Evolutionary conservation across 768 basidiomycete species (phyloP).

Genomic region (Exidia glandulosa): DNA sequence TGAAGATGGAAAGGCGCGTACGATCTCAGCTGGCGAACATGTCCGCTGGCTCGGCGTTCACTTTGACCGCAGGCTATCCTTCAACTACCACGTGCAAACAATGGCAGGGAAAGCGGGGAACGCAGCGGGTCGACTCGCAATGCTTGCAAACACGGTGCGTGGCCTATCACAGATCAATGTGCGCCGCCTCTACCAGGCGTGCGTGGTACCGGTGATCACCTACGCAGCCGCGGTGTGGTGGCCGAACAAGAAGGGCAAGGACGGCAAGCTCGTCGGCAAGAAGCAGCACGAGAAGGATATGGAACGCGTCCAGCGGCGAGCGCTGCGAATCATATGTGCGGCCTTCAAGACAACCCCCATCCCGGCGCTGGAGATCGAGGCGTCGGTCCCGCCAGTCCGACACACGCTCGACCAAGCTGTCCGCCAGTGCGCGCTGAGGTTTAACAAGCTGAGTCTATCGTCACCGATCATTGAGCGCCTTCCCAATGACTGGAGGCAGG

Average conservation of each 20-base stretch:
- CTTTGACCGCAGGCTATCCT: slow-evolving; percentile 23
- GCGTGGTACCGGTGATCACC: slow-evolving; percentile 22
- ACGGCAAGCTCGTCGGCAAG: slow-evolving; percentile 4
- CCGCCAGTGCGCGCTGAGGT: not conserved
- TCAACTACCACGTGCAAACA: slow-evolving; percentile 20
- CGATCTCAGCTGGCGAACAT: not conserved
- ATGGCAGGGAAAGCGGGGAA: slow-evolving; percentile 15
- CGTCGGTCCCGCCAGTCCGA: slow-evolving; percentile 20
- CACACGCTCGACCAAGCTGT: slow-evolving; percentile 2
- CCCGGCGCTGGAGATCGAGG: slow-evolving; percentile 22
- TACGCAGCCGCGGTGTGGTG: slow-evolving; percentile 26
- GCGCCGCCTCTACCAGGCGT: slow-evolving; percentile 17
- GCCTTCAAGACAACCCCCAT: slow-evolving; percentile 24
- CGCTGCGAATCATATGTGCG: slow-evolving; percentile 21
- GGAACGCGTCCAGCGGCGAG: slow-evolving; percentile 18
- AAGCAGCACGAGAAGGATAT: slow-evolving; percentile 14
- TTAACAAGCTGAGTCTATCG: slow-evolving; percentile 1
- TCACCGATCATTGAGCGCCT: slow-evolving; percentile 4
- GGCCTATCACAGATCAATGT: slow-evolving; percentile 22
- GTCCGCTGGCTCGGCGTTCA: slow-evolving; percentile 23
- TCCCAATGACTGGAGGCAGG: not conserved
- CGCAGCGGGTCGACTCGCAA: slow-evolving; percentile 15
- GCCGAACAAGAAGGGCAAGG: slow-evolving; percentile 5
- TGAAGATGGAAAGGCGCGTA: not conserved
- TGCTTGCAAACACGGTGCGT: slow-evolving; percentile 23